Conservation (phyloP, 257 asterid genomes). For the Paraleonurus japonicus region DNA sequence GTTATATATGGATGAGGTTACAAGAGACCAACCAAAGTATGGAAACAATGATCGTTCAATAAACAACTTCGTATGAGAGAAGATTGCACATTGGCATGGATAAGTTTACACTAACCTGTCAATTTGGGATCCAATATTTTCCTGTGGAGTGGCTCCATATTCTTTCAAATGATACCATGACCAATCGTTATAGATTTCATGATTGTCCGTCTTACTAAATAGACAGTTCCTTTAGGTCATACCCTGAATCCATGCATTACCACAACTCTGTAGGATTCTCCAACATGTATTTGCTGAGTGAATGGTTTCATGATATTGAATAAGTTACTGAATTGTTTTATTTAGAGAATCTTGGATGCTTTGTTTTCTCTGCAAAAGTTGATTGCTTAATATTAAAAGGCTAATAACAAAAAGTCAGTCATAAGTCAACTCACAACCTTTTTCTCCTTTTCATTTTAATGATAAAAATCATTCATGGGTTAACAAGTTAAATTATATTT, state of each 20-base stretch:
- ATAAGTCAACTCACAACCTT: not conserved
- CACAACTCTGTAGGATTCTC: not conserved
- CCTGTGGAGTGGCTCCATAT: not conserved
- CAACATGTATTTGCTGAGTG: conserved; percentile 3
- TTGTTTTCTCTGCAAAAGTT: not conserved
- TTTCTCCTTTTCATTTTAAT: not conserved
- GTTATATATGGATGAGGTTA: not conserved
- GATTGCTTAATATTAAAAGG: not conserved
- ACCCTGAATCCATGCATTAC: not conserved
- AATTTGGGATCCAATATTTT: conserved; percentile 8
- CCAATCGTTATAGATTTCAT: not conserved
- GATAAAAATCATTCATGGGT: not conserved
- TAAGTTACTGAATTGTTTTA: not conserved
- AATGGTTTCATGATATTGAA: not conserved
- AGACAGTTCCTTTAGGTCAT: not conserved
- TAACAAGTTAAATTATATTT: not conserved
- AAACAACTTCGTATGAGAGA: not conserved
- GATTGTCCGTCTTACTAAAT: not conserved
- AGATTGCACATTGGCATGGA: conserved; percentile 19
- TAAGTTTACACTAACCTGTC: not conserved
- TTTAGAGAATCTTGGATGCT: not conserved
- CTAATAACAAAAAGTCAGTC: not conserved
- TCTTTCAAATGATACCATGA: not conserved
- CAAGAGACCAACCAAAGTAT: conserved; percentile 17
- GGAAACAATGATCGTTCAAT: not conserved